Base-by-base conservation (phyloP, 2,329 filamentous ascomycete species). In the Trichoderma brevicompactum region DNA sequence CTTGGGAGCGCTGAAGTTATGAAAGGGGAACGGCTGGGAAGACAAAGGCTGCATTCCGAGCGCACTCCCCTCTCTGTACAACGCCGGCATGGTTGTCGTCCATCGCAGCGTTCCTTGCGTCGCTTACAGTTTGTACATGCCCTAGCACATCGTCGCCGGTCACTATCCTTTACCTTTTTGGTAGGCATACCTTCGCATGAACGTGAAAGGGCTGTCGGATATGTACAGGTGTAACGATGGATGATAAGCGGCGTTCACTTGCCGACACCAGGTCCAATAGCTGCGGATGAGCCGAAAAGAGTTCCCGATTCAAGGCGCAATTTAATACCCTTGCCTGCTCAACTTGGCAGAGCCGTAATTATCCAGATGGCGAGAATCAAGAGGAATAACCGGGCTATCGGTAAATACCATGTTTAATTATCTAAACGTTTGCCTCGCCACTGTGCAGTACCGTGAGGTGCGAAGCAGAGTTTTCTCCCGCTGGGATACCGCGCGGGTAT, bases 121-220 rank as follows among this genome's bases (percentile, higher is more conserved):
- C 44, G 56, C 28, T 60, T 49, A 36, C 17, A 60, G 56, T 60
- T 60, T 40, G 19, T 60, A 44, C 54, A 58, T 12, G 54, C 54
- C n/a, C 54, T 58, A 34, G 54, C 56, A 13, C 44, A 48, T 23
- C 44, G 17, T 7, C 56, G 13, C 9, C 56, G 34, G 17, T 60
- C 56, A 40, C 43, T n/a, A 10, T 59, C 55, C 10, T 48, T 59
- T 9, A 59, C 53, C 15, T 19, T 58, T 23, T 58, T 58, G 23
- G 54, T 60, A 12, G 44, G 44, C 56, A 60, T 60, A 4, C 28
- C 40, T 2, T 43, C 32, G n/a, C 32, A 23, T 36, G 17, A 38
- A 13, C 19, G 15, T 23, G 7, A 12, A 15, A 34, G 3, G 13
- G 7, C 17, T 36, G 44, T 49, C 44, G 44, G 34, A 17, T 49